Conservation (phyloP, 2,329 filamentous ascomycete genomes). For the Cladosporium sphaerospermum region DNA sequence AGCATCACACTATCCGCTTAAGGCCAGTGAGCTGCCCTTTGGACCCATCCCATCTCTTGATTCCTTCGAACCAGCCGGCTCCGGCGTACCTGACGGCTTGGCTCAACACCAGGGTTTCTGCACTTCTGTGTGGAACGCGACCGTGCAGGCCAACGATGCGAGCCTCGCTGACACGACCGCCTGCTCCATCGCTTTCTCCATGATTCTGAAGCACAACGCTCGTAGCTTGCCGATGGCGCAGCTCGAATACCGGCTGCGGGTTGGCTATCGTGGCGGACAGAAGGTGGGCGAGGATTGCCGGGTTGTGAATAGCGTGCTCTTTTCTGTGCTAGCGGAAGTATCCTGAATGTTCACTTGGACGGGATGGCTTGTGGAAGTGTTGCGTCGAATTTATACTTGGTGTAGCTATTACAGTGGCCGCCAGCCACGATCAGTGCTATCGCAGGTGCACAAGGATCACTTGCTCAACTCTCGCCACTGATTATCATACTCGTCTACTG, state of each 20-base stretch:
- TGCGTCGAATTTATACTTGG: neutral
- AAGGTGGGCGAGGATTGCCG: neutral
- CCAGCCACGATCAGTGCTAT: neutral
- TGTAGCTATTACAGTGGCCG: neutral
- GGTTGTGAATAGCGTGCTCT: neutral
- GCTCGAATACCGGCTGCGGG: neutral
- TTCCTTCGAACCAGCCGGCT: neutral
- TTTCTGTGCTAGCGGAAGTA: constrained; percentile 1
- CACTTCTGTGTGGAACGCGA: neutral
- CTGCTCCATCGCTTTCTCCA: neutral
- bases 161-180: neutral
- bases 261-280: neutral
- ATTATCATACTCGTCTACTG: neutral
- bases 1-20: neutral
- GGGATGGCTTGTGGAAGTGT: neutral
- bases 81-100: neutral
- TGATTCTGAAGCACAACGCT: neutral
- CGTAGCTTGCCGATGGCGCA: neutral
- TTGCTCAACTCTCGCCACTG: neutral
- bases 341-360: neutral
- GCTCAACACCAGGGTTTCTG: neutral
- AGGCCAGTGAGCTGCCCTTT: neutral
- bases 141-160: neutral
- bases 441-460: neutral
- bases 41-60: neutral